Evolutionary conservation across 2,329 filamentous ascomycete species (phyloP).

Genomic region (Fusarium sacchari): DNA sequence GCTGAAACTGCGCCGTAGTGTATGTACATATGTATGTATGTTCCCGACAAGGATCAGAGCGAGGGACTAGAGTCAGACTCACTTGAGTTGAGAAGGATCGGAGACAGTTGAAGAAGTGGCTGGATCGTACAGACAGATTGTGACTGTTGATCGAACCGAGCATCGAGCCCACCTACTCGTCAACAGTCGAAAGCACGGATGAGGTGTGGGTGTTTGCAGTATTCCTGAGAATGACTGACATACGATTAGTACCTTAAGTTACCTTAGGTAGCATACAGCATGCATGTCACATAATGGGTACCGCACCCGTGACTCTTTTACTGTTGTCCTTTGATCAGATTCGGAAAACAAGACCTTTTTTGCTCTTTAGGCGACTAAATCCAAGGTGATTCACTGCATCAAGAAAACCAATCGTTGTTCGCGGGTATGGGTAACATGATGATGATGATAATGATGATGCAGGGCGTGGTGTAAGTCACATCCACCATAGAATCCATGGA

Average conservation of each 20-base stretch:
- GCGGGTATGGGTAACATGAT: neutral
- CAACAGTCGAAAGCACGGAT: neutral
- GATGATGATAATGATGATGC: constrained; percentile 1
- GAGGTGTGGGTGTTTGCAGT: constrained; percentile 16
- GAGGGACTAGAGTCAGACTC: neutral
- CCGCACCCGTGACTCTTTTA: neutral
- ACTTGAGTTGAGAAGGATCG: neutral
- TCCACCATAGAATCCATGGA: too few species aligned
- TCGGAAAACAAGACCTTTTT: neutral
- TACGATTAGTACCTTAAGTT: too few species aligned
- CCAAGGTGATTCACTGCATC: neutral
- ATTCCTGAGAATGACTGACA: constrained; percentile 18
- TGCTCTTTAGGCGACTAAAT: neutral
- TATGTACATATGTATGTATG: too few species aligned
- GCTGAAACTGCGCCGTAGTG: constrained; percentile 16
- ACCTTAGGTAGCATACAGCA: neutral
- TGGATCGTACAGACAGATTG: neutral
- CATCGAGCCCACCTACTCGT: constrained; percentile 14
- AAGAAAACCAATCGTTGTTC: neutral
- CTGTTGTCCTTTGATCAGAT: neutral
- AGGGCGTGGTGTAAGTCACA: constrained; percentile 14
- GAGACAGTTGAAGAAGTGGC: neutral
- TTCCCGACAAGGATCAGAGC: constrained; percentile 25
- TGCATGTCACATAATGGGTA: constrained; percentile 1
- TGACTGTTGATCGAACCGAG: neutral